Evolutionary conservation across 768 basidiomycete genomes (phyloP).

Genomic region (Jaapia argillacea): DNA sequence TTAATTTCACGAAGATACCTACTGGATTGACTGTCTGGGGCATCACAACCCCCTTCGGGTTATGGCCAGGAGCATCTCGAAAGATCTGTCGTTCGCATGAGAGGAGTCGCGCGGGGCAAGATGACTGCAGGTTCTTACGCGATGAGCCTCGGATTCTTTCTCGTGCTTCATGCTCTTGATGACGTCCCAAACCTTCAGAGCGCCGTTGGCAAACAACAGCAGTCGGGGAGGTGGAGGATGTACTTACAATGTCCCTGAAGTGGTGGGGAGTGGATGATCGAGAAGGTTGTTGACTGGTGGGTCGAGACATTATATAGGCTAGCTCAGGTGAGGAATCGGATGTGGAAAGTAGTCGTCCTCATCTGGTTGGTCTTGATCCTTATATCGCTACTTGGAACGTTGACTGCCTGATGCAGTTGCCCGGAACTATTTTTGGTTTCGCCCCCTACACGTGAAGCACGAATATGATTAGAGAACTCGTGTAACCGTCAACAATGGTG

Average conservation of each 20-base stretch:
- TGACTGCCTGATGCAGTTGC: too few species aligned
- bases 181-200: conserved; percentile 48
- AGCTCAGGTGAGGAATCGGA: too few species aligned
- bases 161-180: conserved; percentile 65
- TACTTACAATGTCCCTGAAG: conserved; percentile 34
- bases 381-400: too few species aligned
- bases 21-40: conserved; percentile 71
- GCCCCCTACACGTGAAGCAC: too few species aligned
- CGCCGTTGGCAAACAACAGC: too few species aligned
- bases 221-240: conserved; percentile 21
- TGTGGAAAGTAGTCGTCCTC: too few species aligned
- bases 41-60: conserved; percentile 48
- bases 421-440: too few species aligned
- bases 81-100: conserved; percentile 58
- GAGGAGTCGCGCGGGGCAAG: too few species aligned
- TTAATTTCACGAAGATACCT: conserved; percentile 12
- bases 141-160: conserved; percentile 82
- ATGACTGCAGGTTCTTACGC: conserved; percentile 28
- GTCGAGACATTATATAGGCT: conserved; percentile 15
- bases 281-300: conserved; percentile 8
- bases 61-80: conserved; percentile 61
- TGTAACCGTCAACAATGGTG: too few species aligned
- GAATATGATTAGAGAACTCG: too few species aligned
- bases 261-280: conserved; percentile 13
- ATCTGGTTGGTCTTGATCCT: too few species aligned